Base-by-base conservation (phyloP, 257 asterid species). In the Nyctanthes arbortristis region DNA sequence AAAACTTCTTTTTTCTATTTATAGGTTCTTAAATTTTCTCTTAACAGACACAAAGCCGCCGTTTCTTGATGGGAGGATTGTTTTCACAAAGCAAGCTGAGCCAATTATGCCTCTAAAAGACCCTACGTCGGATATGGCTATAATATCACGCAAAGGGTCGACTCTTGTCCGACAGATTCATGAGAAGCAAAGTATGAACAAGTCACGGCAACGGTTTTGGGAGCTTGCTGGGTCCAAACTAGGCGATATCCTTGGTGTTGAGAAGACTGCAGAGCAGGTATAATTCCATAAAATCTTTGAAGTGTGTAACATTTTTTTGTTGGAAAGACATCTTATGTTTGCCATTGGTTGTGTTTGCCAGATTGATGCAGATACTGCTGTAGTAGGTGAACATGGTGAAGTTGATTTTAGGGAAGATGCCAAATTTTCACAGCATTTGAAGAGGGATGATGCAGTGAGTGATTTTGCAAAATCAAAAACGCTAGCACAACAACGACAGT, bases 341-440 rank as follows among this genome's bases (percentile, higher is more conserved):
- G 27, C 35, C n/a, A 8, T 61, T 71, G 47, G 13, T 68, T 35
- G 72, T 72, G 60, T 65, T 75, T 74, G 61, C 70, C 75, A 94
- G 99, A 79, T 94, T 85, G 99, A 94, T 81, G 99, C 97, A 25
- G 99, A 94, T 82, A 94, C 95, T 68, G 97, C 99, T 78, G 82
- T 68, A 56, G 97, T 94, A 67, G 99, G 99, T 22, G 97, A 94
- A 72, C 79, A 91, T 77, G 99, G 99, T 68, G 99, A 94, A 82
- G 84, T 94, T 72, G 97, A 94, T 84, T 94, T 89, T 77, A 94
- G 88, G 78, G 96, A 85, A 78, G 99, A 91, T 69, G 97, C 97
- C 45, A 91, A 82, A 74, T 91, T 94, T 78, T 90, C 97, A 7
- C 99, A 91, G 80, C 98, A 92, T 81, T 56, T 92, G 59, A 90